Base-by-base conservation (phyloP, 495 filamentous ascomycete genomes). In the Trichodelitschia bisporula region DNA sequence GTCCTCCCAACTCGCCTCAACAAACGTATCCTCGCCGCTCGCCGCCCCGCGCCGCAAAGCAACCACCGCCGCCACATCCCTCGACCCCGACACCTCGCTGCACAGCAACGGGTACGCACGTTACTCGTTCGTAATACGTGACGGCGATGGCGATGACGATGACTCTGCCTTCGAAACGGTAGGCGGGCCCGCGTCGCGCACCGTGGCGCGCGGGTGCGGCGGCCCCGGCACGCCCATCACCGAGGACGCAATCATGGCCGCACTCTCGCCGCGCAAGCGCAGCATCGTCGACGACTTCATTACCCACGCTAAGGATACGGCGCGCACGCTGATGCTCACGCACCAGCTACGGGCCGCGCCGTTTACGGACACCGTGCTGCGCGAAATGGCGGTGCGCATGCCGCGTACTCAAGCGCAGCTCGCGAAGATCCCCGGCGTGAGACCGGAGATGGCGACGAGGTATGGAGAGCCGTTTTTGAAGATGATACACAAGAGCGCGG, bases 21-120 rank as follows among this genome's bases (percentile, higher is more conserved):
- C 84, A 0, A 75, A 79, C 32, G 62, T 92, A 6, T 82, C 86
- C 2, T 91, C 86, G 8, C 84, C 86, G 4, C 47, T 79, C 2
- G 59, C 55, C 21, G 63, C 55, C 11, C 49, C 60, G 28, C 41
- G 60, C 36, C 56, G 62, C 50, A 15, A 39, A 47, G 31, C 52
- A 40, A 18, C 53, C 48, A 33, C 48, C 32, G 31, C 27, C n/a
- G 40, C 52, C 11, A 44, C 54, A n/a, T 48, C 50, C 9, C 40
- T 44, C 8, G 48, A 54, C 10, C 43, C 49, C 2, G 54, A 52
- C 11, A 31, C 38, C 3, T n/a, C n/a, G n/a, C n/a, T n/a, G n/a
- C 41, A 39, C 15, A 44, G 40, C 2, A 57, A 56, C 31, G 59
- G 55, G 15, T 62, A 66, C 32, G 46, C 40, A 13, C 40, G 53